Base-by-base conservation (phyloP, 768 basidiomycete genomes). In the Suillus hirtellus region DNA sequence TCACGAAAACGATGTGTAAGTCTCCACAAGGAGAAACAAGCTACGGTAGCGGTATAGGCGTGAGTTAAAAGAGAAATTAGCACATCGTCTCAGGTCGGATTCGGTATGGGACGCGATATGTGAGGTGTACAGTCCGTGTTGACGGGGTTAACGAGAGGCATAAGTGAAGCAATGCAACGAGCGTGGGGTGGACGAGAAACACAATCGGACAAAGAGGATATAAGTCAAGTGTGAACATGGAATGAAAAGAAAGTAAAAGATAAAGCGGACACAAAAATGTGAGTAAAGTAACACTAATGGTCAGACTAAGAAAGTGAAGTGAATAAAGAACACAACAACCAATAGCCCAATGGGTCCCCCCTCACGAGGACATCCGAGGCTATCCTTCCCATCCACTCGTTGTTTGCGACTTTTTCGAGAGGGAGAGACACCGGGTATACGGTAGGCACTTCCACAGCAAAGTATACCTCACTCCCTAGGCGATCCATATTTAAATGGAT, bases 301-400 rank as follows among this genome's bases (percentile, higher is more conserved):
- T 38, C 24, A 58, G 35, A 70, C 65, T 62, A 65, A 69, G 66
- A 67, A 79, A 70, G 74, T 65, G 72, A 76, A 80, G 76, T 73
- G 72, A 79, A 82, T 82, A 83, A 83, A 81, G 76, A 82, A 76
- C 68, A 74, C 73, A 76, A 79, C 84, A 86, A 86, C 84, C 83
- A 86, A 86, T 79, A 86, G 83, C 86, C 84, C 84, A 83, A 64
- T 64, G 67, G 68, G 67, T 66, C 65, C 68, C 73, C 27, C 73
- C n/a, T 63, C 62, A 59, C 67, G 71, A 49, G 70, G 67, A 37
- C 63, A 69, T 58, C 62, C 64, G 63, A 69, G 66, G 60, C 66
- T 66, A 46, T 63, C 63, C 59, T 76, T 73, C 54, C 67, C 69
- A 65, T 67, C 68, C 11, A 75, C 55, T 50, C 68, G 35, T 54